Evolutionary conservation across 192 early-diverging fungal genomes (phyloP).

Genomic region (Chytriomyces hyalinus): DNA sequence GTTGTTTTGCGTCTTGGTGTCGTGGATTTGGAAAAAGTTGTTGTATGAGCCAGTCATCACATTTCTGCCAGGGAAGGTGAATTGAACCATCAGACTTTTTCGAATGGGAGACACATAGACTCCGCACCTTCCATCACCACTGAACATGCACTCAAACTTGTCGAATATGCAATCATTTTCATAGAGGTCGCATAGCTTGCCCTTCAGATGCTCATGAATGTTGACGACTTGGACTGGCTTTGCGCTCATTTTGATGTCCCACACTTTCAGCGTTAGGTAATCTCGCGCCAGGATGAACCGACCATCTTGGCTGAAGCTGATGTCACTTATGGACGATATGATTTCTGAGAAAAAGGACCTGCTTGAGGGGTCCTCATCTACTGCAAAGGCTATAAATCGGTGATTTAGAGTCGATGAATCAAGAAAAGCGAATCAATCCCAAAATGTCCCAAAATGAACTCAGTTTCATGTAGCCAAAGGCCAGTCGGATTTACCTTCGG

Average conservation of each 20-base stretch:
- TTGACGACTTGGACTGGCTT: slow-evolving; percentile 93
- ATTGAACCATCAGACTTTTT: not conserved
- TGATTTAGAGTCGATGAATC: not conserved
- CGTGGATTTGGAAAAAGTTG: slow-evolving; percentile 98
- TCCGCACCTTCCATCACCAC: slow-evolving; percentile 89
- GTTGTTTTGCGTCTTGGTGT: slow-evolving; percentile 77
- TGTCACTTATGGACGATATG: slow-evolving; percentile 96
- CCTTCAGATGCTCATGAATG: slow-evolving; percentile 93
- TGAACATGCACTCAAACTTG: slow-evolving; percentile 99
- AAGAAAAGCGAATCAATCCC: not conserved
- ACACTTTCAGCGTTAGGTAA: slow-evolving; percentile 96
- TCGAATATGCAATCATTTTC: slow-evolving; percentile 99
- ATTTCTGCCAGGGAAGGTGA: slow-evolving; percentile 44
- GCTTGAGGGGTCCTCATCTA: slow-evolving; percentile 88
- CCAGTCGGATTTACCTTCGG: slow-evolving; percentile 72
- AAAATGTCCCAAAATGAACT: not conserved
- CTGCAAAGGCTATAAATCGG: slow-evolving; percentile 79
- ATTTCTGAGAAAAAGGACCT: slow-evolving; percentile 99
- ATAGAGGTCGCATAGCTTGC: slow-evolving; percentile 97
- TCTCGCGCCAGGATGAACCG: slow-evolving; percentile 96
- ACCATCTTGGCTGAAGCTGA: slow-evolving; percentile 95
- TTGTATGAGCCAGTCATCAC: slow-evolving; percentile 98
- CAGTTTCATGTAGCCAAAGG: not conserved
- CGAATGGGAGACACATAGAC: slow-evolving; percentile 12
- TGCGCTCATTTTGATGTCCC: slow-evolving; percentile 98